Evolutionary conservation across 106 monocot species (phyloP), one percentile per base, ranked within the genome.

Genomic region (Platanthera guangdongensis): DNA sequence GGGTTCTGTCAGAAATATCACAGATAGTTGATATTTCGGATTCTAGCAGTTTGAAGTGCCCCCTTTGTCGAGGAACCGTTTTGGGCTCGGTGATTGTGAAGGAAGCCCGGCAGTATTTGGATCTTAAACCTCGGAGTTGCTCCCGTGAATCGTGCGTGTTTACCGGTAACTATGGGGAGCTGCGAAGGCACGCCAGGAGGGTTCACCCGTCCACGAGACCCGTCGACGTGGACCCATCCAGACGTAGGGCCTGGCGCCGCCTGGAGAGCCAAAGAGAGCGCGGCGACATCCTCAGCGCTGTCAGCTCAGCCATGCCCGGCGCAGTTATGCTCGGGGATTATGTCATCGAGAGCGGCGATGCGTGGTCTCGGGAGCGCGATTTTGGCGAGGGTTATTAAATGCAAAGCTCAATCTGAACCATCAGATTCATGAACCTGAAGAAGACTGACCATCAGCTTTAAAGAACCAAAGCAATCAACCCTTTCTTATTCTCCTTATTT

Each of bases 251-350:
- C 30, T 95, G 92, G 95, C 78, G 75, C 25, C 90, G 67, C 21
- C 63, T 95, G 51, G 88, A 95, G 74, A 88, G 74, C 32, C 88
- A 95, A 76, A 84, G 79, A 19, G 92, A 95, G 52, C 82, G 85
- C 52, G 88, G 87, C 1, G 95, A 95, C 71, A 83, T 92, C 57
- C 72, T 95, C 39, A 92, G 88, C 62, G 90, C 92, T 18, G 81
- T 95, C 32, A 83, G 90, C 46, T 90, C 95, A 2, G 84, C 88
- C 21, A 88, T 93, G 78, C 95, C 95, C 47, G 95, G 90, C 6
- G 86, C 95, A 49, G 64, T 90, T 52, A 86, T 92, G 54, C 59
- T 92, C 39, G 95, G 95, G 4, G 95, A 95, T 80, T 92, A 92
- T 83, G 88, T 81, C 3, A 80, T 95, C 28, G 90, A 95, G 30